phyloP scores from a whole-genome alignment of 768 basidiomycete genomes.

The Tylopilus rubrobrunneus region DNA sequence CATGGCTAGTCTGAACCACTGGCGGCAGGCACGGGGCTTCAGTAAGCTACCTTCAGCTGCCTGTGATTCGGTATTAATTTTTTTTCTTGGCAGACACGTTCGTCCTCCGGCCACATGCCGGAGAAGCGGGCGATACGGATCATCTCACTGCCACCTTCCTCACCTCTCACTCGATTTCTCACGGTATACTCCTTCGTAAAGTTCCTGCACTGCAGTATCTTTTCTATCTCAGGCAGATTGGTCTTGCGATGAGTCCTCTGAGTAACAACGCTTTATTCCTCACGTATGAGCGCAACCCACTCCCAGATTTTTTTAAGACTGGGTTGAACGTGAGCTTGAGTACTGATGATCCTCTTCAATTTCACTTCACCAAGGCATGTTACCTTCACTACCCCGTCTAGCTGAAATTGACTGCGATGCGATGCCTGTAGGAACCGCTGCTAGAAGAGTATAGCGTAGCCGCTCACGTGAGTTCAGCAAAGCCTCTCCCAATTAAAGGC shows the following conservation, averaged over 20 bases:
- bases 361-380: constrained; percentile 93
- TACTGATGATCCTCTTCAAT: constrained; percentile 93
- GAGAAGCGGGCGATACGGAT: constrained; percentile 98
- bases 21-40: constrained; percentile 84
- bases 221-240: constrained; percentile 97
- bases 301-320: constrained; percentile 95
- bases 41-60: constrained; percentile 50
- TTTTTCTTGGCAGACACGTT: constrained; percentile 68
- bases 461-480: constrained; percentile 65
- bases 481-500: background rate
- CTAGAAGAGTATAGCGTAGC: constrained; percentile 98
- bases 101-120: constrained; percentile 93
- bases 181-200: constrained; percentile 97
- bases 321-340: constrained; percentile 95
- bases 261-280: constrained; percentile 98
- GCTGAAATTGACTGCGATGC: background rate
- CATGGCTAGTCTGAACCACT: constrained; percentile 91
- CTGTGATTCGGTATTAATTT: constrained; percentile 2
- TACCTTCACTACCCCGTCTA: background rate
- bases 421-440: constrained; percentile 68
- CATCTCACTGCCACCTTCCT: constrained; percentile 96
- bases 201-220: constrained; percentile 96
- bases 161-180: constrained; percentile 96
- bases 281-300: constrained; percentile 93
- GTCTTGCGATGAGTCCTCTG: constrained; percentile 96